phyloP scores from a whole-genome alignment of 163 green algal species.

The Scenedesmus sp. region DNA sequence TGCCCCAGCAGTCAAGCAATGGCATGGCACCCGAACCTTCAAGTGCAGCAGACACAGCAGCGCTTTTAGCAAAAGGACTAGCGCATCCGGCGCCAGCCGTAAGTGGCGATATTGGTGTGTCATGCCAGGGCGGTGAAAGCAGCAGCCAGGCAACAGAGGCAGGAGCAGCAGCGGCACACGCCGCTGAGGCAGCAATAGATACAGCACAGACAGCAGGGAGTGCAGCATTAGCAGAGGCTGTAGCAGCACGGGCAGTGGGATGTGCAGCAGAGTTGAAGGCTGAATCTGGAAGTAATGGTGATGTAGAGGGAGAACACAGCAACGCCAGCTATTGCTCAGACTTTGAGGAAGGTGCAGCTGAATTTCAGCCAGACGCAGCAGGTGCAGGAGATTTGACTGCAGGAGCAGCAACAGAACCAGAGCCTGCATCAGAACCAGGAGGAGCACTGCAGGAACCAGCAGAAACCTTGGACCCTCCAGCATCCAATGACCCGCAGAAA shows the following conservation, averaged over 20 bases:
- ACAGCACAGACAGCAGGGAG: not conserved
- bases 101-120: not conserved
- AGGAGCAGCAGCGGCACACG: not conserved
- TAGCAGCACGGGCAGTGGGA: conserved; percentile 3
- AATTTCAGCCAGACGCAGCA: not conserved
- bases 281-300: not conserved
- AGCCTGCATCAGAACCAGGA: not conserved
- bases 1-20: not conserved
- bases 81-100: not conserved
- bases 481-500: not conserved
- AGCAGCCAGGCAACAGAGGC: not conserved
- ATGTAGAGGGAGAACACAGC: not conserved
- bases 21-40: not conserved
- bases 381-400: not conserved
- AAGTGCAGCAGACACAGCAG: not conserved
- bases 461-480: not conserved
- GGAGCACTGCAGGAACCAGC: not conserved
- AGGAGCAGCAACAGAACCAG: not conserved
- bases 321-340: not conserved
- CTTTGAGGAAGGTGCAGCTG: not conserved
- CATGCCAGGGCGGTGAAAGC: not conserved
- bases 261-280: conserved; percentile 11
- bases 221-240: not conserved
- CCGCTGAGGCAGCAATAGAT: not conserved
- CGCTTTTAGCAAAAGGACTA: not conserved